phyloP scores from a whole-genome alignment of 208 protist species.

The Acanthamoeba royreba region DNA sequence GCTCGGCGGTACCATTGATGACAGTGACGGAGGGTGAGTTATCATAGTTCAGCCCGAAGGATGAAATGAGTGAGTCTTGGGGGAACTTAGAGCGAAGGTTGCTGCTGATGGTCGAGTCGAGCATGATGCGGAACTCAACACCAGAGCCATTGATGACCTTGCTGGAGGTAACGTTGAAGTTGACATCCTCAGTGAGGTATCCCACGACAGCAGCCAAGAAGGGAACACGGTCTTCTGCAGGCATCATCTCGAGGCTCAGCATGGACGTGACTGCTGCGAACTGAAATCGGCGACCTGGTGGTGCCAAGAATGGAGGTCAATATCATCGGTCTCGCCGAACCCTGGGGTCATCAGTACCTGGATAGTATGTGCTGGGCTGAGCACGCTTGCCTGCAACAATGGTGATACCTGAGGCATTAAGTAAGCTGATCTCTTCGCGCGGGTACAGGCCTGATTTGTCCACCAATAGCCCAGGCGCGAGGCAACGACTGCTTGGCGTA shows the following conservation, averaged over 20 bases:
- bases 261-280: neutral
- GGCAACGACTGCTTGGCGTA: neutral
- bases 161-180: neutral
- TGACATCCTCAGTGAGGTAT: neutral
- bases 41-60: neutral
- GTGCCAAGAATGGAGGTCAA: neutral
- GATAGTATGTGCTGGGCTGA: neutral
- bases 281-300: neutral
- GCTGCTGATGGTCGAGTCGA: neutral
- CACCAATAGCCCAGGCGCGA: neutral
- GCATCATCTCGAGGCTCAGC: neutral
- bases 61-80: neutral
- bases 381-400: neutral
- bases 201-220: neutral
- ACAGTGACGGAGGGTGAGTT: neutral
- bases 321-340: too few relatives aligned
- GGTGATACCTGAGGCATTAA: neutral
- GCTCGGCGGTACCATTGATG: neutral
- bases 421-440: neutral
- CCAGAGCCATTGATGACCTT: neutral
- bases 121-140: neutral
- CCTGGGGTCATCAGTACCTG: too few relatives aligned
- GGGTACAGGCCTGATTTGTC: neutral
- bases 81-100: neutral
- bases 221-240: neutral